phyloP scores from a whole-genome alignment of 1,284 basidiomycete species.

The Mycosarcoma maydis region DNA sequence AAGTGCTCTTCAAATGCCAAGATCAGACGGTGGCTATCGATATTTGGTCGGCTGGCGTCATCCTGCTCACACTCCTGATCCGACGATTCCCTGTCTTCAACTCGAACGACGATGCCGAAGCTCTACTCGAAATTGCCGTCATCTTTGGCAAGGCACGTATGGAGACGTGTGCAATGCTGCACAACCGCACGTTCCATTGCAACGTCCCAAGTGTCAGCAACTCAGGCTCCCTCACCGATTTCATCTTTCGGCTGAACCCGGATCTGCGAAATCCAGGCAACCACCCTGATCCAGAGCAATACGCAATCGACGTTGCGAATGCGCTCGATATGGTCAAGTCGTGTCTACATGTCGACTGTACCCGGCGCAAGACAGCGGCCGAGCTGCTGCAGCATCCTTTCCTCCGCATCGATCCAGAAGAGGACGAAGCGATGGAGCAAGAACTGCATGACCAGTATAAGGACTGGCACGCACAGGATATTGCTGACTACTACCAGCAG shows the following conservation, averaged over 20 bases:
- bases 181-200: slow-evolving; percentile 71
- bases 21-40: slow-evolving; percentile 93
- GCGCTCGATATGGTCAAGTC: slow-evolving; percentile 58
- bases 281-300: slow-evolving; percentile 56
- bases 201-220: slow-evolving; percentile 51
- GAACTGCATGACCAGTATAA: slow-evolving; percentile 3
- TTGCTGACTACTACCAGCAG: slow-evolving; percentile 35
- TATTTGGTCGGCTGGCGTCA: slow-evolving; percentile 93
- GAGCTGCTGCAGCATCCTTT: slow-evolving; percentile 60
- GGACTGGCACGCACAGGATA: slow-evolving; percentile 19
- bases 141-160: slow-evolving; percentile 85
- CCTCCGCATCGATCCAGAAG: slow-evolving; percentile 30
- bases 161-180: slow-evolving; percentile 85
- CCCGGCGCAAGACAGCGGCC: slow-evolving; percentile 56
- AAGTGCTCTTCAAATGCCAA: slow-evolving; percentile 93
- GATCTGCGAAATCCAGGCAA: slow-evolving; percentile 39
- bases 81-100: slow-evolving; percentile 95
- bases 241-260: slow-evolving; percentile 60
- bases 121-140: slow-evolving; percentile 89
- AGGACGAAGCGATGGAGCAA: slow-evolving; percentile 22
- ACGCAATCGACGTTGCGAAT: slow-evolving; percentile 51
- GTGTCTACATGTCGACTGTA: slow-evolving; percentile 62
- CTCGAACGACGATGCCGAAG: slow-evolving; percentile 92
- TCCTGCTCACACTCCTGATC: slow-evolving; percentile 89
- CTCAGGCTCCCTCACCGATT: slow-evolving; percentile 51